A percentile compares a stretch with the other conserved stretches of the same genome.
phyloP scores from a whole-genome alignment of 441 rosid genomes.

The Capsella rubella region DNA sequence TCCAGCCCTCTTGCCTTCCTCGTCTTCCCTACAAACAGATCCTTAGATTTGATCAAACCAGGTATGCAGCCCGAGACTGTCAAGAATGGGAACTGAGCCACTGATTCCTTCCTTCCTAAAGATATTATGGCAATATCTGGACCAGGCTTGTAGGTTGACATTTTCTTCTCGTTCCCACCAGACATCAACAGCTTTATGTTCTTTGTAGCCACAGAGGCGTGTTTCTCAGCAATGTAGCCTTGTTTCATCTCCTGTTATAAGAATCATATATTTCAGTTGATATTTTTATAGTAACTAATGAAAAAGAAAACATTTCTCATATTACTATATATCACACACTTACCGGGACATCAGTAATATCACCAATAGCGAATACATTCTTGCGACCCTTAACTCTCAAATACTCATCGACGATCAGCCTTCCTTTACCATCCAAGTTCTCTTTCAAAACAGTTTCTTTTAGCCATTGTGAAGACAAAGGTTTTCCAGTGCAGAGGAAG shows the following conservation, averaged over 20 bases:
- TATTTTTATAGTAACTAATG: not conserved
- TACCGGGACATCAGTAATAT: conserved; percentile 73
- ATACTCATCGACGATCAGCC: conserved; percentile 73
- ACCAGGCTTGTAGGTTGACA: conserved; percentile 64
- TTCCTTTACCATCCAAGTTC: conserved; percentile 62
- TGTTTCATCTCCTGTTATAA: conserved; percentile 75
- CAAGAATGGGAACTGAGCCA: conserved; percentile 83
- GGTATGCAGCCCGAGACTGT: conserved; percentile 73
- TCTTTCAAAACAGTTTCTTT: conserved; percentile 57
- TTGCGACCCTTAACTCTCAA: conserved; percentile 61
- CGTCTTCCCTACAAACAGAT: conserved; percentile 85
- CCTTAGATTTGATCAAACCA: conserved; percentile 79
- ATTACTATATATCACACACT: conserved; percentile 34
- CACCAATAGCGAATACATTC: conserved; percentile 76
- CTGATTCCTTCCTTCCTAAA: conserved; percentile 76
- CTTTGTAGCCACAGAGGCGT: conserved; percentile 64
- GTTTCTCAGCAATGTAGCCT: conserved; percentile 75
- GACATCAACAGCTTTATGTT: conserved; percentile 75
- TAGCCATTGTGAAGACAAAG: conserved; percentile 72
- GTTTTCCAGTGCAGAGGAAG: conserved; percentile 70
- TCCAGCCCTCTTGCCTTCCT: conserved; percentile 72
- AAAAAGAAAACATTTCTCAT: not conserved
- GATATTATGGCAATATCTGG: conserved; percentile 73
- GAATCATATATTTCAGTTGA: not conserved
- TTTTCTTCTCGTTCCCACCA: conserved; percentile 59